Conservation (phyloP, 1,284 basidiomycete genomes). For the Sutorius eximius region DNA sequence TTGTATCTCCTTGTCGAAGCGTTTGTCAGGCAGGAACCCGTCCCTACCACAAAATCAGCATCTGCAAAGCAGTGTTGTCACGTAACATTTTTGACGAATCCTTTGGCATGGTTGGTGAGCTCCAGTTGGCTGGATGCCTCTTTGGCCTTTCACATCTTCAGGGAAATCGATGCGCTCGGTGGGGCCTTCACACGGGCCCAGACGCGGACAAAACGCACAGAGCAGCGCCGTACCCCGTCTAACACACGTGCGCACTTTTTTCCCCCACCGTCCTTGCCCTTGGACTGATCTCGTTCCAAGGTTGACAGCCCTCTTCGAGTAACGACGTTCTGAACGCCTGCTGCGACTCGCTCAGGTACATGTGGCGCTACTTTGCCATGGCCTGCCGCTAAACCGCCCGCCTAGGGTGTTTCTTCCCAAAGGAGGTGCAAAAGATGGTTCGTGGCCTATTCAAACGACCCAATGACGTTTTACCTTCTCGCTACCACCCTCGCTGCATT, state of each 20-base stretch:
- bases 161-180: slow-evolving; percentile 61
- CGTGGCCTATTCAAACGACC: slow-evolving; percentile 58
- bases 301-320: slow-evolving; percentile 49
- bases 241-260: slow-evolving; percentile 49
- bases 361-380: slow-evolving; percentile 65
- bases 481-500: slow-evolving; percentile 66
- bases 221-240: slow-evolving; percentile 58
- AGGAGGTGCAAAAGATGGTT: slow-evolving; percentile 68
- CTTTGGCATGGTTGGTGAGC: no score
- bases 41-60: slow-evolving; percentile 37
- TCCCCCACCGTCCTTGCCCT: no score
- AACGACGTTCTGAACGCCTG: slow-evolving; percentile 64
- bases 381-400: slow-evolving; percentile 63
- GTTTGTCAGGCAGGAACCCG: slow-evolving; percentile 55
- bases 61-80: no score
- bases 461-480: slow-evolving; percentile 73
- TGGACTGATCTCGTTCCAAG: slow-evolving; percentile 30
- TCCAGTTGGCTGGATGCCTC: slow-evolving; percentile 40
- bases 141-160: slow-evolving; percentile 58
- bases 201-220: slow-evolving; percentile 55
- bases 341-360: slow-evolving; percentile 69
- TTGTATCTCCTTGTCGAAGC: slow-evolving; percentile 50
- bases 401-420: slow-evolving; percentile 57
- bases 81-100: no score
- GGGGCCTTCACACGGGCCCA: slow-evolving; percentile 53